Percentiles rank a stretch among this genome's conserved stretches.
These are phyloP conservation scores for Globisporangium recalcitrans DNA, from an alignment of 352 stramenopile genomes.

Conservation along the genomic window DNA sequence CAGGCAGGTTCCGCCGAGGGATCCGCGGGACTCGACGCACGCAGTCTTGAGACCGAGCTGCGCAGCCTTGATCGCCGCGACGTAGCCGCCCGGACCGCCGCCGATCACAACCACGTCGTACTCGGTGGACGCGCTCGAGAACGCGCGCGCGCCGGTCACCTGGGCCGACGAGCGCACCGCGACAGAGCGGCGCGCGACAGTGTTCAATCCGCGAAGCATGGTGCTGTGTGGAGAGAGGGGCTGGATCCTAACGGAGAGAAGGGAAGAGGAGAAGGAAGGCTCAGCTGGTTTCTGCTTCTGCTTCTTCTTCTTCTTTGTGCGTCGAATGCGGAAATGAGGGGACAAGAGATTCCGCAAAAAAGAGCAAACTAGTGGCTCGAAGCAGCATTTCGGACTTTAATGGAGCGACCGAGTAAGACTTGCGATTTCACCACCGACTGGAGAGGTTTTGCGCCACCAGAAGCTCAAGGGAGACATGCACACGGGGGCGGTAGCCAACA, in stretches of 20 bases:
- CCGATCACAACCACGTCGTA: slow-evolving; percentile 91
- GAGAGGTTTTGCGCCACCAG: not conserved
- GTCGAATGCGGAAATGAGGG: slow-evolving; percentile 16
- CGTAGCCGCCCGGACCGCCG: slow-evolving; percentile 97
- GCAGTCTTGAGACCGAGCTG: slow-evolving; percentile 98
- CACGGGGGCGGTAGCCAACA: not conserved
- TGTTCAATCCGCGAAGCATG: slow-evolving; percentile 32
- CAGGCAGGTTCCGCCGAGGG: slow-evolving; percentile 96
- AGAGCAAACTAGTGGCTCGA: slow-evolving; percentile 4
- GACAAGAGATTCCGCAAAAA: slow-evolving; percentile 8
- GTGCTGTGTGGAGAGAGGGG: too few relatives aligned
- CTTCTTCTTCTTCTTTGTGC: slow-evolving; percentile 6
- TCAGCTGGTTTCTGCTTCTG: not conserved
- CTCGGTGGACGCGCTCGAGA: slow-evolving; percentile 43
- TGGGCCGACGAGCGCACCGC: slow-evolving; percentile 17
- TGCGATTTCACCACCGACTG: not conserved
- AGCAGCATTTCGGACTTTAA: slow-evolving; percentile 14
- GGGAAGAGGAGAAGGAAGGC: not conserved
- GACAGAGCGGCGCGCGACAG: slow-evolving; percentile 36
- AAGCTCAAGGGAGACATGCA: not conserved
- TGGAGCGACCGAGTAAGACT: not conserved
- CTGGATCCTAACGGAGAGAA: not conserved
- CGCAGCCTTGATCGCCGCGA: slow-evolving; percentile 97
- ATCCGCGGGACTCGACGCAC: slow-evolving; percentile 95
- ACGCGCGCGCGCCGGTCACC: slow-evolving; percentile 30